Percentiles rank a stretch among this genome's conserved stretches.
Evolutionary conservation across 2,329 filamentous ascomycete genomes (phyloP).

Genomic region (Metarhizium robertsii): DNA sequence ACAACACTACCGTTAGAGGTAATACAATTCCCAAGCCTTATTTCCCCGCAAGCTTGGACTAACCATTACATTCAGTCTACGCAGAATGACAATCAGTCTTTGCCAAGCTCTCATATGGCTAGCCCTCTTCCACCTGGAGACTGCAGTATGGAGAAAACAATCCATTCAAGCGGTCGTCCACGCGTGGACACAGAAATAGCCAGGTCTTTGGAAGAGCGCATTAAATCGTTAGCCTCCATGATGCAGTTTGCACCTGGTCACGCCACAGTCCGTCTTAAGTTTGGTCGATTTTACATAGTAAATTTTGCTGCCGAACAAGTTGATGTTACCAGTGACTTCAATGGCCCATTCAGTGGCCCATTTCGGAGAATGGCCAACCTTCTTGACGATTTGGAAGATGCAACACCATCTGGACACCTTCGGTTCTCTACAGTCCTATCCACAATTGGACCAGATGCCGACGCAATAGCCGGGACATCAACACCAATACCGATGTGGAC

Average conservation of each 20-base stretch:
- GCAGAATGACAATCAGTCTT: not conserved
- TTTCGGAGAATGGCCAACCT: slow-evolving; percentile 9
- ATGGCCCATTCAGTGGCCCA: slow-evolving; percentile 12
- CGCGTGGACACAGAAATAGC: not conserved
- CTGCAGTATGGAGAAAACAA: not conserved
- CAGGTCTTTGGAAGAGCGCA: slow-evolving; percentile 4
- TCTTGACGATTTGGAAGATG: not conserved
- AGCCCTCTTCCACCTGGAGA: not conserved
- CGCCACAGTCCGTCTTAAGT: slow-evolving; percentile 14
- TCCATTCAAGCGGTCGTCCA: not conserved
- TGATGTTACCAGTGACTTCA: not conserved
- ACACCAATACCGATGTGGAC: slow-evolving; percentile 10
- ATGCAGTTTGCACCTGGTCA: slow-evolving; percentile 16
- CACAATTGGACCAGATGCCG: slow-evolving; percentile 16
- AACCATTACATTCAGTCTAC: not conserved
- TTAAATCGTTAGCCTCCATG: slow-evolving; percentile 9
- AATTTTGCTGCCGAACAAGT: slow-evolving; percentile 7
- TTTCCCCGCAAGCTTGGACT: not conserved
- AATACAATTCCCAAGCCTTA: not conserved
- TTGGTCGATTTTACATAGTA: slow-evolving; percentile 21
- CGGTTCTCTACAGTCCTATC: slow-evolving; percentile 20
- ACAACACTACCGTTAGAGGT: not conserved
- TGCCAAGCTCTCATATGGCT: not conserved
- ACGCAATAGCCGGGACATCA: slow-evolving; percentile 8
- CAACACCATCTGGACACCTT: slow-evolving; percentile 5